Evolutionary conservation across 2,329 filamentous ascomycete species (phyloP).

Genomic region (Aaosphaeria arxii): DNA sequence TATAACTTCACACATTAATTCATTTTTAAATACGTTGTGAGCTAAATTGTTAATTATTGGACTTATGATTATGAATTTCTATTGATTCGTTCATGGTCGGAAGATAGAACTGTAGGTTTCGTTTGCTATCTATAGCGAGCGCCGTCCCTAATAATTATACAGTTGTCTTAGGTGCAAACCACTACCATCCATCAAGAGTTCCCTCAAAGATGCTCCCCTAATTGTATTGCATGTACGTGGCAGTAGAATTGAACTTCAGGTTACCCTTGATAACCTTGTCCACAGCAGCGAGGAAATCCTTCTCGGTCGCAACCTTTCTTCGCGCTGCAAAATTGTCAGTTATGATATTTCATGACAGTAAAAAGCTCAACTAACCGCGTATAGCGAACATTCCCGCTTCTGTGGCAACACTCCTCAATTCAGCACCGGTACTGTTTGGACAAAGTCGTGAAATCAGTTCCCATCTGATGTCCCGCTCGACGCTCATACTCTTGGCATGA

Average conservation of each 20-base stretch:
- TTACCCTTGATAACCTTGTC: conserved; percentile 99
- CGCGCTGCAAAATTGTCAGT: conserved; percentile 49
- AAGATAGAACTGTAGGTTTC: no score
- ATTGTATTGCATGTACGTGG: conserved; percentile 99
- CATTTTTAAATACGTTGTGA: no score
- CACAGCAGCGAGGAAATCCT: conserved; percentile 95
- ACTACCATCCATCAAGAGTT: no score
- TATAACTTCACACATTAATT: no score
- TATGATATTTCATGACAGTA: no score
- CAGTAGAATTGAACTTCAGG: conserved; percentile 98
- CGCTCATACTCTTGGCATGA: conserved; percentile 99
- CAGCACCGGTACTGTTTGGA: conserved; percentile 94
- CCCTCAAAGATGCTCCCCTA: conserved; percentile 47
- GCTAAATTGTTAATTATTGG: no score
- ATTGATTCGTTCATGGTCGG: no score
- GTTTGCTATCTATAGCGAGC: no score
- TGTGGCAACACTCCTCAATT: conserved; percentile 92
- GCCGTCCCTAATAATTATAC: no score
- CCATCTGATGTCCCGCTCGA: conserved; percentile 98
- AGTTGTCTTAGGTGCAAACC: no score
- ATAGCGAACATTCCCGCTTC: conserved; percentile 99
- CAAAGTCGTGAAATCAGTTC: conserved; percentile 96
- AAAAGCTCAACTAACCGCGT: no score
- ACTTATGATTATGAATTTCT: no score
- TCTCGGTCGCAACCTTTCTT: conserved; percentile 97